Evolutionary conservation across 495 filamentous ascomycete species (phyloP).

Genomic region (Hypoxylon trugodes): DNA sequence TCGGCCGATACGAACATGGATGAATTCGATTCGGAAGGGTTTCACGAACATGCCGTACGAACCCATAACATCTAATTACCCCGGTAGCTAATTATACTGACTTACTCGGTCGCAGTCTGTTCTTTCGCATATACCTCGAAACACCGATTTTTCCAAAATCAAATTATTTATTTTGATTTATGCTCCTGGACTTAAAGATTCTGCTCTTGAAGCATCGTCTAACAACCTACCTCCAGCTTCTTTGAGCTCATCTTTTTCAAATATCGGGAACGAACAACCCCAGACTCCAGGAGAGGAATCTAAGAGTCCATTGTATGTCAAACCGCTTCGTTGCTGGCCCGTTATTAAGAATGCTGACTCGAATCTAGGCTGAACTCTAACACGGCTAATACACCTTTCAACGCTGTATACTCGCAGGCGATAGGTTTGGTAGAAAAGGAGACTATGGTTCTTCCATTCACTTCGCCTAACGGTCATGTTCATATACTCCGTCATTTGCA

Average conservation of each 20-base stretch:
- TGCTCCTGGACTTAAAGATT: slow-evolving; percentile 77
- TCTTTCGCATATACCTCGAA: slow-evolving; percentile 83
- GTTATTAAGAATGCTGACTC: slow-evolving; percentile 28
- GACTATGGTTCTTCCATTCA: slow-evolving; percentile 87
- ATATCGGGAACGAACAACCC: slow-evolving; percentile 79
- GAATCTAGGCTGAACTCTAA: slow-evolving; percentile 43
- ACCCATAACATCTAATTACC: not conserved
- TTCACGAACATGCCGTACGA: slow-evolving; percentile 84
- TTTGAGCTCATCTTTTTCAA: slow-evolving; percentile 85
- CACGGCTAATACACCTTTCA: slow-evolving; percentile 67
- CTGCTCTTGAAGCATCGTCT: slow-evolving; percentile 55
- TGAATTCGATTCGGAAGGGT: slow-evolving; percentile 66
- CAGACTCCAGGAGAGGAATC: slow-evolving; percentile 71
- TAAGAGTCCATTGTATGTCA: slow-evolving; percentile 61
- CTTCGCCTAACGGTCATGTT: slow-evolving; percentile 75
- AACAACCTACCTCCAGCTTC: slow-evolving; percentile 65
- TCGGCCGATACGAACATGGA: slow-evolving; percentile 73
- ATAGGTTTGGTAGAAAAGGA: slow-evolving; percentile 80
- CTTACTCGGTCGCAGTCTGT: slow-evolving; percentile 70
- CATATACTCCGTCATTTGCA: slow-evolving; percentile 85
- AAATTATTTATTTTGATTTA: slow-evolving; percentile 90
- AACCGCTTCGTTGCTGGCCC: not conserved
- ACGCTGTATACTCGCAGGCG: slow-evolving; percentile 78
- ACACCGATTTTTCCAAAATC: slow-evolving; percentile 70
- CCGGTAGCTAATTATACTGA: not conserved